These are phyloP conservation scores for Solanum phureja DNA, from an alignment of 257 asterid genomes.

Conservation along the genomic window DNA sequence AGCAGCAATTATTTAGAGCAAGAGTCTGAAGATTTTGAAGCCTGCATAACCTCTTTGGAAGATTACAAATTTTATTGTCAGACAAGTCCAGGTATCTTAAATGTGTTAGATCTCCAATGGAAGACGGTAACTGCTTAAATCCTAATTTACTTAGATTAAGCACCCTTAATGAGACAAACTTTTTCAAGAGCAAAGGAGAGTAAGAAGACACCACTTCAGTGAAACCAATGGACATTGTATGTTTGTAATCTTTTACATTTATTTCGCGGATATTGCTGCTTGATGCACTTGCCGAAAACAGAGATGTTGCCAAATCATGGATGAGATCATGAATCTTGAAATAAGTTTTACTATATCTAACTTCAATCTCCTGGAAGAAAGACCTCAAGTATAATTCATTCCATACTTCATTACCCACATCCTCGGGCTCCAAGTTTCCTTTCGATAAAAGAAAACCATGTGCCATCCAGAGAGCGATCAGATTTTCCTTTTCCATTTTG, in stretches of 20 bases:
- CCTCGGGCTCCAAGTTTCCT: neutral
- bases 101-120: neutral
- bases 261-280: neutral
- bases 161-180: neutral
- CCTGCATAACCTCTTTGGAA: neutral
- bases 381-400: conserved; percentile 12
- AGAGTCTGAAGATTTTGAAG: conserved; percentile 10
- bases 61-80: neutral
- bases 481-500: too few relatives aligned
- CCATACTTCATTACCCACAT: conserved; percentile 16
- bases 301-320: conserved; percentile 9
- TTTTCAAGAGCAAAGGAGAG: neutral
- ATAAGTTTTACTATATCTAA: neutral
- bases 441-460: too few relatives aligned
- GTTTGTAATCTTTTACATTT: neutral
- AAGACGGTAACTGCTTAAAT: neutral
- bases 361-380: conserved; percentile 3
- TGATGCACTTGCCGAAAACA: neutral
- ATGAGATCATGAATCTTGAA: conserved; percentile 11
- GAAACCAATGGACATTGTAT: neutral
- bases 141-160: neutral
- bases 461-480: too few relatives aligned
- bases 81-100: conserved; percentile 4
- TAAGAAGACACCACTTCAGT: neutral
- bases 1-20: neutral